Percentiles rank a stretch among this genome's conserved stretches.
Evolutionary conservation across 2,329 filamentous ascomycete genomes (phyloP).

Genomic region (Sphaerulina musiva): DNA sequence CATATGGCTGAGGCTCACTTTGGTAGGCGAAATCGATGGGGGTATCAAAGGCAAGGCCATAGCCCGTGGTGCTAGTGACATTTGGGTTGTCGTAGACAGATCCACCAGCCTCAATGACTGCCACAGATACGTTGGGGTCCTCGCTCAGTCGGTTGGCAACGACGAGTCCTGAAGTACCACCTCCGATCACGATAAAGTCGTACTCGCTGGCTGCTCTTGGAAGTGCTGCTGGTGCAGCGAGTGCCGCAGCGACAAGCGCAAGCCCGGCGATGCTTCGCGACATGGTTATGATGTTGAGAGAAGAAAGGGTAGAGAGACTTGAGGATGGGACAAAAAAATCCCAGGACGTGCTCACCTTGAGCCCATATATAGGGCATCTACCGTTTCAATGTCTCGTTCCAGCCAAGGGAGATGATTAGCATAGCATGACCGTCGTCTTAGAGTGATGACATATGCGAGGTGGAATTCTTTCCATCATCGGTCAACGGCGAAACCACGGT

Average conservation of each 20-base stretch:
- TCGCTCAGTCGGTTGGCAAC: conserved; percentile 28
- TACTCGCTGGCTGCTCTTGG: background rate
- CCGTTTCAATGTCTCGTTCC: background rate
- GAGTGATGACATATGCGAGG: background rate
- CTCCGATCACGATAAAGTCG: conserved; percentile 30
- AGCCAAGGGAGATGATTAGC: background rate
- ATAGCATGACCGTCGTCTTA: background rate
- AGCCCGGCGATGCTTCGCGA: background rate
- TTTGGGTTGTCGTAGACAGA: conserved; percentile 14
- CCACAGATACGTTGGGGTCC: conserved; percentile 30
- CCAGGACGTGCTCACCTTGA: background rate
- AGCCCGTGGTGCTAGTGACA: conserved; percentile 39
- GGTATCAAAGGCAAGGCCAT: conserved; percentile 33
- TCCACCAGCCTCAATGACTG: conserved; percentile 17
- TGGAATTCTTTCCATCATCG: background rate
- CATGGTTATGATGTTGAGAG: background rate
- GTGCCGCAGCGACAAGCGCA: background rate
- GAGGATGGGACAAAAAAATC: background rate
- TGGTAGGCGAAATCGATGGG: conserved; percentile 23
- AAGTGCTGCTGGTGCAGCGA: background rate
- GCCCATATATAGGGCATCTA: too few species aligned
- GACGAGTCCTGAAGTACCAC: conserved; percentile 27
- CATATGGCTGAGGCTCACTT: conserved; percentile 17
- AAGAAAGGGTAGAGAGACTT: background rate
- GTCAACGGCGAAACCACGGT: background rate